These are phyloP conservation scores for Lepidium campestre DNA, from an alignment of 441 rosid genomes.

Conservation along the genomic window DNA sequence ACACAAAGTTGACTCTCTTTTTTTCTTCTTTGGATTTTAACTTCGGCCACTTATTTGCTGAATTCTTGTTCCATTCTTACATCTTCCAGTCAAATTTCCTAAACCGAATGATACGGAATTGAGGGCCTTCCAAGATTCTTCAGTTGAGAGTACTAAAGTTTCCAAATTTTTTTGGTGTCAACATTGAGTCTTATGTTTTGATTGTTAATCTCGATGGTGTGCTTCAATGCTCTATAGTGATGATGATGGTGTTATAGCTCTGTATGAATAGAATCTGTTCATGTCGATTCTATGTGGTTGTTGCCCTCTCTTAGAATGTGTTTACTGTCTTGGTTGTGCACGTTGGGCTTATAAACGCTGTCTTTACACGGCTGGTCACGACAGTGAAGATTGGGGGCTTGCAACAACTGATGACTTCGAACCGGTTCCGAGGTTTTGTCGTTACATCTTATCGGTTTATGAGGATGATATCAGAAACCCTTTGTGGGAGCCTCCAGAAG, in stretches of 20 bases:
- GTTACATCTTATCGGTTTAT: slow-evolving; percentile 70
- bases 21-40: neutral
- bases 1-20: slow-evolving; percentile 12
- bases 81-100: neutral
- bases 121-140: slow-evolving; percentile 1
- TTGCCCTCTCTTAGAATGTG: slow-evolving; percentile 79
- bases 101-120: neutral
- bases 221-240: neutral
- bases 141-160: neutral
- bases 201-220: neutral
- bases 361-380: slow-evolving; percentile 80
- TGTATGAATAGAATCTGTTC: slow-evolving; percentile 1
- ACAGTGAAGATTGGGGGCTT: slow-evolving; percentile 83
- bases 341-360: slow-evolving; percentile 94
- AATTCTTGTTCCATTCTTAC: neutral
- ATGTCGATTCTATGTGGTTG: slow-evolving; percentile 86
- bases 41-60: neutral
- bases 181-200: neutral
- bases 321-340: slow-evolving; percentile 81
- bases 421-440: slow-evolving; percentile 72
- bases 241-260: neutral
- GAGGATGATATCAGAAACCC: slow-evolving; percentile 78
- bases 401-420: slow-evolving; percentile 82
- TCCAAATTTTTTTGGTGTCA: neutral
- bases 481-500: slow-evolving; percentile 83